These are phyloP conservation scores for Coniophora puteana DNA, from an alignment of 1,284 basidiomycete genomes.

Conservation along the genomic window DNA sequence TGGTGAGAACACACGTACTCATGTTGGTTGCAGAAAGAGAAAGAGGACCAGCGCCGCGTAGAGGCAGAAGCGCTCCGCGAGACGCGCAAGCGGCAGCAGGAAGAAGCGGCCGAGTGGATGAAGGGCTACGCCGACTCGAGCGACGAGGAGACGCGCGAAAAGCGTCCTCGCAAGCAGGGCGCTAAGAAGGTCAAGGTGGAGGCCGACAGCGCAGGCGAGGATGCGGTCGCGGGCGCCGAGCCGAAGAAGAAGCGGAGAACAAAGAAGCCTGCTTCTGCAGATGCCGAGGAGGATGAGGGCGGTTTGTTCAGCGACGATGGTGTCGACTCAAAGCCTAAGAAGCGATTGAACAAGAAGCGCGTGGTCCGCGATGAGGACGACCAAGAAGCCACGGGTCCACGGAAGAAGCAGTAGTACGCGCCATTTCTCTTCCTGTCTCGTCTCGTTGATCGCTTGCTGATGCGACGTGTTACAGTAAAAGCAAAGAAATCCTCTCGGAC, in stretches of 20 bases:
- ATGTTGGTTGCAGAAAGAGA: constrained; percentile 38
- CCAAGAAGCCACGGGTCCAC: constrained; percentile 49
- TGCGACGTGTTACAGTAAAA: constrained; percentile 49
- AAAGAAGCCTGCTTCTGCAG: constrained; percentile 40
- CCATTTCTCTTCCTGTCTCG: constrained; percentile 2
- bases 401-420: constrained; percentile 74
- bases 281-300: constrained; percentile 45
- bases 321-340: constrained; percentile 49
- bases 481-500: constrained; percentile 74
- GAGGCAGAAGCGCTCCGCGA: constrained; percentile 73
- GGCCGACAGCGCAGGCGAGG: constrained; percentile 56
- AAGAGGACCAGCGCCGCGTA: constrained; percentile 52
- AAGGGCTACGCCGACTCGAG: constrained; percentile 62
- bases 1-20: not conserved
- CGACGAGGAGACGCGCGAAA: constrained; percentile 73
- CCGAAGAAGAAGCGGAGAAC: constrained; percentile 47
- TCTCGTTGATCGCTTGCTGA: constrained; percentile 1
- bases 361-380: constrained; percentile 76
- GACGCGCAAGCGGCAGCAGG: constrained; percentile 69
- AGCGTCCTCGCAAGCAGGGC: constrained; percentile 53
- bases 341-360: constrained; percentile 65
- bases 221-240: constrained; percentile 37
- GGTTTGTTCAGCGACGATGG: constrained; percentile 70
- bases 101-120: constrained; percentile 77
- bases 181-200: constrained; percentile 51